Conservation (phyloP, 2,329 filamentous ascomycete species). For the Xylariaceae sp. region DNA sequence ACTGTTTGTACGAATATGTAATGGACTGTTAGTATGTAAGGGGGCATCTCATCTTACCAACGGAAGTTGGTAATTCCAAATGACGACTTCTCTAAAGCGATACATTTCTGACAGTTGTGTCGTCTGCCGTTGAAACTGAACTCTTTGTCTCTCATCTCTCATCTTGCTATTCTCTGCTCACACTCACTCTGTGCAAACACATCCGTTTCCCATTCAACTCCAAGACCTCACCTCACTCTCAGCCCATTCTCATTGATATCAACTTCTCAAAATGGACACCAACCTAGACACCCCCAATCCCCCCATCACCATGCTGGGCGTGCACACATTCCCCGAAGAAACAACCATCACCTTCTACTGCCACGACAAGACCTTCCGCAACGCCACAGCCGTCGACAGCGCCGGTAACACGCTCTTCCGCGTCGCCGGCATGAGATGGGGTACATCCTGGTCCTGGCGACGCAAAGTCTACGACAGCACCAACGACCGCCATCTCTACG, state of each 20-base stretch:
- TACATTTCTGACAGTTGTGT: too few relatives aligned
- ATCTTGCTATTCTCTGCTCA: too few relatives aligned
- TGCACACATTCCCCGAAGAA: conserved; percentile 1
- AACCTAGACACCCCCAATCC: conserved; percentile 6
- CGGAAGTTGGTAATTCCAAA: too few relatives aligned
- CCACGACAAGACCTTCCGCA: conserved; percentile 13
- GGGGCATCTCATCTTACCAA: too few relatives aligned
- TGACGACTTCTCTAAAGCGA: too few relatives aligned
- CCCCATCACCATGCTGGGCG: conserved; percentile 9
- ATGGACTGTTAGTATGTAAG: too few relatives aligned
- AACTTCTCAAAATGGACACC: conserved; percentile 8
- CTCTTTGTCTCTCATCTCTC: too few relatives aligned
- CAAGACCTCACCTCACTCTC: neutral
- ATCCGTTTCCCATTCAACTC: neutral
- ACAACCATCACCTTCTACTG: conserved; percentile 7
- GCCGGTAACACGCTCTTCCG: conserved; percentile 8
- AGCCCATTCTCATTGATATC: neutral
- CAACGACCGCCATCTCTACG: conserved; percentile 11
- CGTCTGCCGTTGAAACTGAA: too few relatives aligned
- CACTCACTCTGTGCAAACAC: neutral
- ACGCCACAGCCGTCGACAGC: conserved; percentile 1
- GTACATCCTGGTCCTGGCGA: conserved; percentile 20
- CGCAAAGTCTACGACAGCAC: conserved; percentile 16
- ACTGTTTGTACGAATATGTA: too few relatives aligned
- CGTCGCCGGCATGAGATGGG: conserved; percentile 10